Percentiles rank a stretch among this genome's conserved stretches.
phyloP scores from a whole-genome alignment of 164 flowering plant species.

The Vitis rotundifolia region DNA sequence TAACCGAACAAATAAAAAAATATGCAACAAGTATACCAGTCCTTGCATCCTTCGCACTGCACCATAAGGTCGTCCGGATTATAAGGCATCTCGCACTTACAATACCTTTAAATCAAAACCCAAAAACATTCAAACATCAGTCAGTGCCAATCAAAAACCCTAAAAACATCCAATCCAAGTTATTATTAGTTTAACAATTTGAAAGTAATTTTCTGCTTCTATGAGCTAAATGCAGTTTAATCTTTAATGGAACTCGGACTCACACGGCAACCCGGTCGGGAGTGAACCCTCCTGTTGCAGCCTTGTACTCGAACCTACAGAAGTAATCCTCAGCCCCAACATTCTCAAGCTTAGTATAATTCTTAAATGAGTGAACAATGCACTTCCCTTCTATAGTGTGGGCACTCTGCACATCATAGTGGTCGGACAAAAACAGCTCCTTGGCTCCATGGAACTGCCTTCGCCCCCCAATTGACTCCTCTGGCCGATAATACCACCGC shows the following conservation, averaged over 20 bases:
- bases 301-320: conserved; percentile 72
- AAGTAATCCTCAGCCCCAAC: conserved; percentile 75
- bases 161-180: background rate
- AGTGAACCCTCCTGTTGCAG: conserved; percentile 69
- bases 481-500: conserved; percentile 75
- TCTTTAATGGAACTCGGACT: conserved; percentile 20
- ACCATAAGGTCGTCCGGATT: conserved; percentile 88
- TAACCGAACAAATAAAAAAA: background rate
- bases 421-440: conserved; percentile 72
- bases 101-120: conserved; percentile 49
- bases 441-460: conserved; percentile 77
- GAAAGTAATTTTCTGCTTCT: too few relatives aligned
- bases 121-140: conserved; percentile 8
- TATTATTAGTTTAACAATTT: too few relatives aligned
- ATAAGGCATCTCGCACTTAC: conserved; percentile 85
- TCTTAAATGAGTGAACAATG: conserved; percentile 67
- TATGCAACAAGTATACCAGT: conserved; percentile 51
- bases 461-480: conserved; percentile 70
- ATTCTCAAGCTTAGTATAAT: conserved; percentile 76
- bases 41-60: conserved; percentile 86
- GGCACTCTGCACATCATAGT: conserved; percentile 70
- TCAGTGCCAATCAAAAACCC: background rate
- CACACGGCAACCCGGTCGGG: conserved; percentile 85
- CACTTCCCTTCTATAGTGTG: conserved; percentile 80
- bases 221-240: too few relatives aligned